phyloP scores from a whole-genome alignment of 768 basidiomycete genomes.

The Lyophyllum semitale region DNA sequence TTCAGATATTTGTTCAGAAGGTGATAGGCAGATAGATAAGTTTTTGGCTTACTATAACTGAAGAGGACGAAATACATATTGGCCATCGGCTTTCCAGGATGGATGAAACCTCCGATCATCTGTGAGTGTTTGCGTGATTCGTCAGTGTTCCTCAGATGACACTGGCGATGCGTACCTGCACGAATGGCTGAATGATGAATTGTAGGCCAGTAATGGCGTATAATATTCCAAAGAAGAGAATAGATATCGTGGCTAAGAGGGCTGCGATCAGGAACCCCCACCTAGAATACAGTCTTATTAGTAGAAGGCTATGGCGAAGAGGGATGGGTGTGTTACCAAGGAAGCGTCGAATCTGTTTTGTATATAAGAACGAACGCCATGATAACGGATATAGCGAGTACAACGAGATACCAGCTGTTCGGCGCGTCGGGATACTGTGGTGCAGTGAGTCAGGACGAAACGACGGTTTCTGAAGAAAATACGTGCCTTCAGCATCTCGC shows the following conservation, averaged over 20 bases:
- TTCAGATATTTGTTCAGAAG: conserved; percentile 8
- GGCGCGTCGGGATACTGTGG: conserved; percentile 55
- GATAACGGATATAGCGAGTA: conserved; percentile 44
- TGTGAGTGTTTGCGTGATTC: conserved; percentile 36
- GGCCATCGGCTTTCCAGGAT: conserved; percentile 65
- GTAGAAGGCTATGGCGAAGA: background rate
- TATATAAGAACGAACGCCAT: conserved; percentile 44
- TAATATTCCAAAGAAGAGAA: conserved; percentile 47
- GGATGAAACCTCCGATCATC: conserved; percentile 62
- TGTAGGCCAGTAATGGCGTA: conserved; percentile 47
- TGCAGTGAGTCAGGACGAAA: background rate
- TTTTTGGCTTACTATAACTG: conserved; percentile 41
- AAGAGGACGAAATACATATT: conserved; percentile 64
- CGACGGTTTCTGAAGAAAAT: background rate
- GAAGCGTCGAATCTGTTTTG: conserved; percentile 47
- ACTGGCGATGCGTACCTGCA: conserved; percentile 39
- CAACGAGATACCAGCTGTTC: conserved; percentile 54
- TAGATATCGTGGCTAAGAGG: conserved; percentile 43
- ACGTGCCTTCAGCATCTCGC: conserved; percentile 50
- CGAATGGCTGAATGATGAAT: conserved; percentile 49
- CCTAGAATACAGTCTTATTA: conserved; percentile 23
- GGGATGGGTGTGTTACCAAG: conserved; percentile 37
- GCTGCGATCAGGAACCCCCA: conserved; percentile 51
- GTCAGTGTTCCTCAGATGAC: background rate
- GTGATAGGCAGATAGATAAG: background rate